Conservation (phyloP, 2,329 filamentous ascomycete genomes). For the Chaetomium sp. region DNA sequence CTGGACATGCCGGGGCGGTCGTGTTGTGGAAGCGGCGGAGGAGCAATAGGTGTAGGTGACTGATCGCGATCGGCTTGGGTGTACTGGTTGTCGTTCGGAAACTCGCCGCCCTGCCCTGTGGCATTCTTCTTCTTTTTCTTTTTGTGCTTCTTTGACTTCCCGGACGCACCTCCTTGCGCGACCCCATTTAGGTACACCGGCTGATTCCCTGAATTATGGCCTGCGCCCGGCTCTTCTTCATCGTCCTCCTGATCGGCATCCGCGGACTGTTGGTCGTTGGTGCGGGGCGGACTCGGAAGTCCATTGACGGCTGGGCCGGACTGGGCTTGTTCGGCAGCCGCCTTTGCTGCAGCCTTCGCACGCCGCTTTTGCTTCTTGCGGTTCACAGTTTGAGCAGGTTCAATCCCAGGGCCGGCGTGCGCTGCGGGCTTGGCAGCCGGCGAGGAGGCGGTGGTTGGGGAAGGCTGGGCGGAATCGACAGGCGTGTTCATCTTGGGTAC, state of each 20-base stretch:
- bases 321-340: conserved; percentile 52
- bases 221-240: conserved; percentile 50
- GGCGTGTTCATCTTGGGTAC: conserved; percentile 58
- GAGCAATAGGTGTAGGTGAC: conserved; percentile 18
- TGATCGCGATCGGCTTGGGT: conserved; percentile 26
- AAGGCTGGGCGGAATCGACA: conserved; percentile 57
- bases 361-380: conserved; percentile 94
- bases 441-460: conserved; percentile 49
- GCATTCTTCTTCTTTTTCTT: conserved; percentile 67
- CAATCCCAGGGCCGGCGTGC: conserved; percentile 17
- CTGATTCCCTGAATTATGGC: conserved; percentile 44
- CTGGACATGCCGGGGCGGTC: conserved; percentile 57
- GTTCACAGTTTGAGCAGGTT: conserved; percentile 59
- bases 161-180: conserved; percentile 31
- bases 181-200: conserved; percentile 42
- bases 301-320: conserved; percentile 45
- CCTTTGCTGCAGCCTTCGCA: conserved; percentile 78
- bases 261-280: conserved; percentile 44
- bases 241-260: conserved; percentile 59
- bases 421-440: conserved; percentile 23
- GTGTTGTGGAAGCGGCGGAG: conserved; percentile 35
- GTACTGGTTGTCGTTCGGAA: conserved; percentile 31
- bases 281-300: conserved; percentile 43
- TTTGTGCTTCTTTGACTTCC: conserved; percentile 62
- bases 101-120: conserved; percentile 31